Evolutionary conservation across 495 filamentous ascomycete species (phyloP).

Genomic region (Friedmanniomyces endolithicus): DNA sequence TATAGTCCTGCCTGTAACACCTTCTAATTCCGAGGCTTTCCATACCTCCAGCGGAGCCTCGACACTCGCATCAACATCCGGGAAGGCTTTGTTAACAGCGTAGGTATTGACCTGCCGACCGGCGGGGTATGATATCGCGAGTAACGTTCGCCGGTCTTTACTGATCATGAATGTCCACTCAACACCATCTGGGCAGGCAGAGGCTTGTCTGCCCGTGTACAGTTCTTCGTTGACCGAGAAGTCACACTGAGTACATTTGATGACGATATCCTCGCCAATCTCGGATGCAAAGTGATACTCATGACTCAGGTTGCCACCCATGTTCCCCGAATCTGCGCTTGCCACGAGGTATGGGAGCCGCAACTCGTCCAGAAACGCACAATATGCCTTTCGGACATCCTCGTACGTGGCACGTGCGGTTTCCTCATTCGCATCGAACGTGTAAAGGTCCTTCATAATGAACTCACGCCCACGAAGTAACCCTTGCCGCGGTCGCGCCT

Average conservation of each 20-base stretch:
- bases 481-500: conserved; percentile 75
- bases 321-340: conserved; percentile 84
- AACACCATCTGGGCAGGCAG: not conserved
- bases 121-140: conserved; percentile 55
- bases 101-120: conserved; percentile 50
- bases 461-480: conserved; percentile 87
- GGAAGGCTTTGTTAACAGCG: conserved; percentile 56
- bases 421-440: conserved; percentile 61
- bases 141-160: conserved; percentile 50
- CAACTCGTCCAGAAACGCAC: conserved; percentile 64
- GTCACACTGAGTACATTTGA: conserved; percentile 59
- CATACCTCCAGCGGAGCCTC: not conserved
- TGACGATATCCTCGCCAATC: conserved; percentile 74
- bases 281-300: conserved; percentile 79
- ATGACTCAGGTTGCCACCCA: conserved; percentile 85
- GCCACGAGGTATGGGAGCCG: conserved; percentile 75
- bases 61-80: conserved; percentile 30
- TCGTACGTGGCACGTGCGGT: conserved; percentile 66
- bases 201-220: conserved; percentile 27
- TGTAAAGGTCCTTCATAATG: conserved; percentile 97
- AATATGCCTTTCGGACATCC: conserved; percentile 57
- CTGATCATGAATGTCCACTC: conserved; percentile 35
- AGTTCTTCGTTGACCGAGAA: conserved; percentile 82
- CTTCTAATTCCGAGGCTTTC: not conserved
- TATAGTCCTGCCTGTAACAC: too few relatives aligned